Evolutionary conservation across 75 land plant species (phyloP), one percentile per base, ranked within the genome.

Genomic region (Cunninghamia lanceolata): DNA sequence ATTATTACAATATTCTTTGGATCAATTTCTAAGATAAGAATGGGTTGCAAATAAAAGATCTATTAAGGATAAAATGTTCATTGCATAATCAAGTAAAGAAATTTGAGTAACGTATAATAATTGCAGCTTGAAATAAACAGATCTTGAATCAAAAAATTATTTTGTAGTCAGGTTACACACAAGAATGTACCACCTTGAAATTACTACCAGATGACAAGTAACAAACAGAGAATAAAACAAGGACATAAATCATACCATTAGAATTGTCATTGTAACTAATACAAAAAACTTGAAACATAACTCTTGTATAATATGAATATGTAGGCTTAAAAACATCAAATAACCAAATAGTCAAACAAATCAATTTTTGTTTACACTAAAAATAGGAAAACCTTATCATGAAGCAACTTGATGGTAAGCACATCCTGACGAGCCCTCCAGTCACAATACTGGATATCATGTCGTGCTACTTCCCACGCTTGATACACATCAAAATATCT

Each of bases 361-460:
- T 39, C 10, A 39, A 40, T 39, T 38, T 40, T 21, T 39, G 80
- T 76, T 59, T 38, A 21, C 13, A 76, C 80, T 77, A 40, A 40
- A 77, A 39, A 77, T 39, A 40, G 17, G 42, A 53, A 75, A 34
- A 95, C 99, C 97, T 96, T 96, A 50, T 98, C 99, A 88, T 98
- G 99, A 56, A 98, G 93, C 30, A 94, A 91, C 92, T 95, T 94
- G 92, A 98, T 98, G 56, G 96, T 90, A 35, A 95, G 92, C 34
- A 98, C 89, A 87, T 96, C 99, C 80, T 93, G 99, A 13, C 99
- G 93, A 83, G 99, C 99, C 63, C 93, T 89, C 99, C 98, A 98
- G 88, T 96, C 99, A 80, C 92, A 91, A 82, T 95, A 98, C 75
- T 93, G 95, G 36, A 98, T 92, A 85, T 98, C 99, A 85, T 93